Evolutionary conservation across 495 filamentous ascomycete species (phyloP).

Genomic region (Trichocladium uniseriatum): DNA sequence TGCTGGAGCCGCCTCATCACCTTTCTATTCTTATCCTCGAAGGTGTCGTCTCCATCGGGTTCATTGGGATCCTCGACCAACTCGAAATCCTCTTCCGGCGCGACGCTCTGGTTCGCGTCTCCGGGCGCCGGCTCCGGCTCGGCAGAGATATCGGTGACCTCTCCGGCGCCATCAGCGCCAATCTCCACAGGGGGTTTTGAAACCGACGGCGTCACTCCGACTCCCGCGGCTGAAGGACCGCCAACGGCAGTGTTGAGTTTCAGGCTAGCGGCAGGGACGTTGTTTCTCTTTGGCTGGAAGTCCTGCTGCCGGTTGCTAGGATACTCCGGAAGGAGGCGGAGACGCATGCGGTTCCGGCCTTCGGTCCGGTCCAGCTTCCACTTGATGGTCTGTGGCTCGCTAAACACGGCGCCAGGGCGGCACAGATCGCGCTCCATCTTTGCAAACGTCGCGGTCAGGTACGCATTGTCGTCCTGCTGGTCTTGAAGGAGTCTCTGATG

Average conservation of each 20-base stretch:
- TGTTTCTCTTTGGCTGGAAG: conserved; percentile 77
- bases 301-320: conserved; percentile 55
- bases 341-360: conserved; percentile 88
- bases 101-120: conserved; percentile 24
- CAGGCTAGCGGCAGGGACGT: conserved; percentile 21
- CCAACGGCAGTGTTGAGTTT: conserved; percentile 36
- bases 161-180: conserved; percentile 17
- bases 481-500: conserved; percentile 82
- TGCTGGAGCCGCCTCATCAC: conserved; percentile 91
- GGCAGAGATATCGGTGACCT: conserved; percentile 18
- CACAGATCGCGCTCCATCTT: conserved; percentile 64
- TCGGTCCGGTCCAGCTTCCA: conserved; percentile 95
- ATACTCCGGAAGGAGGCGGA: conserved; percentile 71
- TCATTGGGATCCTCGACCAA: conserved; percentile 76
- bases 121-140: conserved; percentile 15
- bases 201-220: conserved; percentile 12
- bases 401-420: conserved; percentile 70
- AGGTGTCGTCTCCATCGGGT: conserved; percentile 70
- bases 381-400: conserved; percentile 52
- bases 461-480: conserved; percentile 75
- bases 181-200: conserved; percentile 9
- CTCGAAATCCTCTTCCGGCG: conserved; percentile 83
- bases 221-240: conserved; percentile 5
- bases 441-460: conserved; percentile 60
- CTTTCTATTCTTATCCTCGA: conserved; percentile 94